Base-by-base conservation (phyloP, 1,139 yeast species). In the Insectozyma bohioensis region DNA sequence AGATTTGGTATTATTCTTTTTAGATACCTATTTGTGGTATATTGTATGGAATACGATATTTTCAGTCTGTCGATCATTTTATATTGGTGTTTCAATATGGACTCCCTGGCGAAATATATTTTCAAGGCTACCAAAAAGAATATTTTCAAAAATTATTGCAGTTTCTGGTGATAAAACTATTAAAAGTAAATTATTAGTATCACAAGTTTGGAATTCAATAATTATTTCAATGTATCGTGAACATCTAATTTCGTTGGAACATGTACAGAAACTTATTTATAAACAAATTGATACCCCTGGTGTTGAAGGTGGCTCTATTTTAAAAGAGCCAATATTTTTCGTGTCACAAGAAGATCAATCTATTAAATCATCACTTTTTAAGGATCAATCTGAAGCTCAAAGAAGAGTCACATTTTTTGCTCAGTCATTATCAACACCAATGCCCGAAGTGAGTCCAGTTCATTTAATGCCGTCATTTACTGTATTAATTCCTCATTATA, bases 21-120 rank as follows among this genome's bases (percentile, higher is more conserved):
- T 75, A 23, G 80, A 75, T 41, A 74, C 80, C 1, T 87, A 87
- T 47, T 69, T 87, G 21, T 87, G 96, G 96, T 87, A 86, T 51
- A 80, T 86, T 42, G 76, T 87, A 30, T 80, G 87, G 68, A 86
- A 82, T 50, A 80, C 92, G 37, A 50, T 82, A 1, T 80, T 86
- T 42, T 85, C 95, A 2, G 74, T 85, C 16, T 65, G 74, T 3
- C 55, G 85, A 20, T 83, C 95, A 0, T 78, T 84, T 49, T 74
- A 78, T 6, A 63, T 78, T 33, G 95, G 95, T 0, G 80, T 83
- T 3, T 85, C 95, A 1, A 77, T 85, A 4, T 71, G 86, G 61
- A 81, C 95, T 0, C 95, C 95, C 0, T 86, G 95, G 95, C 75
- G 83, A 49, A 85, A 85, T 48, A 77, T 84, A 5, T 87, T 80